Conservation (phyloP, 768 basidiomycete species). For the Mycena filopes region DNA sequence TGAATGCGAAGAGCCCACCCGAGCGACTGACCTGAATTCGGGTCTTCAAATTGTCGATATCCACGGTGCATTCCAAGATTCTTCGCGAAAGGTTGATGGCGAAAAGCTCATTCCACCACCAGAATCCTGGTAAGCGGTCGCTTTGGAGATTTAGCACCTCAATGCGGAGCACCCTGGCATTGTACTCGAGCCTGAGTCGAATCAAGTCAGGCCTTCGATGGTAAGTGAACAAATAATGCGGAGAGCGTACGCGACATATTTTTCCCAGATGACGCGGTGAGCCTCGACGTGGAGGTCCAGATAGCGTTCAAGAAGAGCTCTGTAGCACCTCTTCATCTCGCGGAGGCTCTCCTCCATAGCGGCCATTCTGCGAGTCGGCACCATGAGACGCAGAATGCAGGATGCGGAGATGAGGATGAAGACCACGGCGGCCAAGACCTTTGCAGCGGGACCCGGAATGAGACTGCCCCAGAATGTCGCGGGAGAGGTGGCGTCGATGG, state of each 20-base stretch:
- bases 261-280: background rate
- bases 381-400: background rate
- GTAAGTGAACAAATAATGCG: background rate
- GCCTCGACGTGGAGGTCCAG: background rate
- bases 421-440: background rate
- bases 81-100: background rate
- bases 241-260: background rate
- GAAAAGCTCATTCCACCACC: slow-evolving; percentile 6
- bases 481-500: background rate
- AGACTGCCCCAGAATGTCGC: background rate
- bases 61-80: background rate
- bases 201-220: no score
- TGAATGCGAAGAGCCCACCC: no score
- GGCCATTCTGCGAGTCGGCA: background rate
- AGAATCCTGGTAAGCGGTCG: background rate
- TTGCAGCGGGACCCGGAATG: background rate
- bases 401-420: background rate
- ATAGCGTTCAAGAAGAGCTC: background rate
- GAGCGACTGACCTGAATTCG: background rate
- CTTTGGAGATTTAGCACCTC: background rate
- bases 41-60: background rate
- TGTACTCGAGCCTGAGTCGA: background rate
- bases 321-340: background rate
- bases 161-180: background rate
- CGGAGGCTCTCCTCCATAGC: background rate